Base-by-base conservation (phyloP, 352 stramenopile genomes). In the Phytophthora ohioensis region DNA sequence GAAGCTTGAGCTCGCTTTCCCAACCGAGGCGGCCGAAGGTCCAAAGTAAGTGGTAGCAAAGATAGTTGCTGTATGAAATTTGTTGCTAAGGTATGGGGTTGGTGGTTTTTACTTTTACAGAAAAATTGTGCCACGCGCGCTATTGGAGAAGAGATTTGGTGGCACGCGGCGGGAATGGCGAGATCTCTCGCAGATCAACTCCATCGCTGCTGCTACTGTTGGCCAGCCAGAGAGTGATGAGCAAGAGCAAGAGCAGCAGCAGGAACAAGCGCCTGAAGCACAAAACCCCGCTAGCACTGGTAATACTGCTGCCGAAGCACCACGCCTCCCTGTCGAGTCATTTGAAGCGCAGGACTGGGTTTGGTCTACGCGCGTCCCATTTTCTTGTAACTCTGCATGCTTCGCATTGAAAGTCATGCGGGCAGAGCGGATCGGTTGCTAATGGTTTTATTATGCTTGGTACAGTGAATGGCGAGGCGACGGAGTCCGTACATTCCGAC, bases 1-100 rank as follows among this genome's bases (percentile, higher is more conserved):
- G 9, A 64, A 80, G 43, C 83, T 93, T n/a, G 85, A 91, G 59
- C 57, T 74, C 6, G 66, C 69, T 17, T 85, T 91, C 46, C 69
- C 71, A 35, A 55, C 57, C 3, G 36, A 69, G 8, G 3, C 11
- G 4, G 17, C 36, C 56, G 58, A 52, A 38, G 66, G 34, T 8
- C 21, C 43, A 21, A 67, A 66, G 46, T 72, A 59, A 34, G 55
- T 55, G 13, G 21, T 13, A 30, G 10, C 15, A 39, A 10, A 45
- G 27, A 31, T 4, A 55, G 35, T 47, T 21, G 9, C 13, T 32
- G 7, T 10, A 5, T 32, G n/a, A 7, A 30, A 54, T 12, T 27
- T 32, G 53, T 35, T 27, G 42, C 43, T 51, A 52, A 57, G 42
- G 2, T 21, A 32, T 17, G 43, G 4, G 21, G 21, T 27, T 27